These are phyloP conservation scores for Protea cynaroides DNA, from an alignment of 164 flowering plant genomes.

Conservation along the genomic window DNA sequence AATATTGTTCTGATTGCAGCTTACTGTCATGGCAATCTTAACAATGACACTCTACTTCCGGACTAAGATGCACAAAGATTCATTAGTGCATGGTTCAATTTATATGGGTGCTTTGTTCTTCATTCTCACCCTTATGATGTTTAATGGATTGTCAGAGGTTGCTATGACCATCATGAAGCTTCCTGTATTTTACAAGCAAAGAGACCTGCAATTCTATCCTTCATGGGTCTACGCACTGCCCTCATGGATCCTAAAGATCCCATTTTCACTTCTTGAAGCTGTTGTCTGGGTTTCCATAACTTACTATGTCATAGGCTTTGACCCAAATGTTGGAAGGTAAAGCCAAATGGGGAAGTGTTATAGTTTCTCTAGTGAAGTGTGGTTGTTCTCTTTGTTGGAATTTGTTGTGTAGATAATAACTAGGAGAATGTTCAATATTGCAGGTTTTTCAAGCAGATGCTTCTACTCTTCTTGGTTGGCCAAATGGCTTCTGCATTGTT, in stretches of 20 bases:
- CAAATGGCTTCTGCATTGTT: constrained; percentile 54
- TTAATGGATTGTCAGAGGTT: constrained; percentile 49
- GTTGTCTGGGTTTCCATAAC: constrained; percentile 43
- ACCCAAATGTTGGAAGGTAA: constrained; percentile 45
- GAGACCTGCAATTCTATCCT: constrained; percentile 72
- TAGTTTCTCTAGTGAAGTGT: background rate
- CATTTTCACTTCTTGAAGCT: constrained; percentile 41
- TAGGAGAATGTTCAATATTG: background rate
- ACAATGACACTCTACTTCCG: constrained; percentile 21
- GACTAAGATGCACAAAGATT: constrained; percentile 23
- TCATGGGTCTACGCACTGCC: constrained; percentile 80
- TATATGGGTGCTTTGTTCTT: constrained; percentile 46
- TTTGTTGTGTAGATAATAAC: background rate
- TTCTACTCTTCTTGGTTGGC: constrained; percentile 29
- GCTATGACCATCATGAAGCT: constrained; percentile 21
- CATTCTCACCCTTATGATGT: constrained; percentile 28
- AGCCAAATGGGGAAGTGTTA: background rate
- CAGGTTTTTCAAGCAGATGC: constrained; percentile 49
- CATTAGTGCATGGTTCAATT: constrained; percentile 30
- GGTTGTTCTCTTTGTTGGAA: no score
- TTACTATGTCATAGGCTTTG: constrained; percentile 53
- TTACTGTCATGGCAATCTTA: constrained; percentile 18
- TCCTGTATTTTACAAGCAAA: constrained; percentile 83
- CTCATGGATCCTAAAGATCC: constrained; percentile 59
- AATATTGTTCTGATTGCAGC: constrained; percentile 20